Conservation (phyloP, 768 basidiomycete species). For the Suillus weaverae region DNA sequence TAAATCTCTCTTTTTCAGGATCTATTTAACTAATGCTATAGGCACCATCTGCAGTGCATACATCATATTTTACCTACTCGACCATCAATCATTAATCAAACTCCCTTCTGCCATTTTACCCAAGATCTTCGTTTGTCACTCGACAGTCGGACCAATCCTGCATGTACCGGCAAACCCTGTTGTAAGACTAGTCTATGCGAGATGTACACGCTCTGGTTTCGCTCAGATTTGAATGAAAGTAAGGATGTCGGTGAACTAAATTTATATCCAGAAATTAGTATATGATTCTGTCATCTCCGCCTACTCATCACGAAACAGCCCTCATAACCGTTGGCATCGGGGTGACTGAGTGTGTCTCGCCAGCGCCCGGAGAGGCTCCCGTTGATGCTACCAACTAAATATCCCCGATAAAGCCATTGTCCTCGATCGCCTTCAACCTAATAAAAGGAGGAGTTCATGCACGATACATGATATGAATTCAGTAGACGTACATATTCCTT, state of each 20-base stretch:
- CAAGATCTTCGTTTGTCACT: not conserved
- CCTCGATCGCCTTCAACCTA: conserved; percentile 75
- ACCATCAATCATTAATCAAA: not conserved
- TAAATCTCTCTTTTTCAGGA: not conserved
- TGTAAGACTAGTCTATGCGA: not conserved
- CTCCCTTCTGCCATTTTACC: not conserved
- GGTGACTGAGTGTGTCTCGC: conserved; percentile 78
- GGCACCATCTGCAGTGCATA: not conserved
- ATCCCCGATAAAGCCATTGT: conserved; percentile 84
- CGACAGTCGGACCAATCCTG: not conserved
- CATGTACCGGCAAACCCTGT: not conserved
- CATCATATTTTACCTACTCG: not conserved
- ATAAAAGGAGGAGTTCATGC: conserved; percentile 5
- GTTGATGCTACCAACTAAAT: conserved; percentile 66
- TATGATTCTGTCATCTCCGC: conserved; percentile 40
- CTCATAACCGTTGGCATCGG: conserved; percentile 71
- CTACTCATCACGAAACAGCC: conserved; percentile 81
- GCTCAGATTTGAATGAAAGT: not conserved
- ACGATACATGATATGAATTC: conserved; percentile 2
- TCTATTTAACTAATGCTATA: not conserved
- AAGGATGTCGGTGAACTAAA: not conserved
- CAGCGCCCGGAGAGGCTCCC: conserved; percentile 82
- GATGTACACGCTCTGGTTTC: not conserved
- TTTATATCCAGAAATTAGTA: not conserved
- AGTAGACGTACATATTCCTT: conserved; percentile 73